A percentile compares a stretch with the other conserved stretches of the same genome.
Evolutionary conservation across 768 basidiomycete genomes (phyloP).

Genomic region (Pleurotus platypus): DNA sequence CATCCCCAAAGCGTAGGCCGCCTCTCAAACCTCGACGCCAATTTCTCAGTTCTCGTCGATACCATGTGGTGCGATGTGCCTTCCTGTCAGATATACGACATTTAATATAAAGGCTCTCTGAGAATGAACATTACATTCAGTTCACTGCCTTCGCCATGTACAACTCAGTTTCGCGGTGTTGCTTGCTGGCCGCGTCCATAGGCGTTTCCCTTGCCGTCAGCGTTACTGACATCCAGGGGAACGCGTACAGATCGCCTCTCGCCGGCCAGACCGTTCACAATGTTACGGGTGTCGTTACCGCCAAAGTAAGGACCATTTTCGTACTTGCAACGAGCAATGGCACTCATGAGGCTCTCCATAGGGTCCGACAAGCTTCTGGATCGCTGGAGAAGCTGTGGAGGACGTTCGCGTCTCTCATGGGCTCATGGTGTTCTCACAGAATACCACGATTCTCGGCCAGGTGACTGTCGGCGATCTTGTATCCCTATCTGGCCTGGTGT

Average conservation of each 20-base stretch:
- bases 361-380: constrained; percentile 46
- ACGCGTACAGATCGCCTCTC: constrained; percentile 41
- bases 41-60: background rate
- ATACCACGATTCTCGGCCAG: constrained; percentile 28
- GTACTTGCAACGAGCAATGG: background rate
- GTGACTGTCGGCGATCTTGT: constrained; percentile 47
- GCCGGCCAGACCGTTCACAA: constrained; percentile 39
- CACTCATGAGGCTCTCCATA: constrained; percentile 14
- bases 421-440: constrained; percentile 44
- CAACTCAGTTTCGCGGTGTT: background rate
- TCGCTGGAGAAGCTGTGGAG: constrained; percentile 36
- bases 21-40: background rate
- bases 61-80: constrained; percentile 1
- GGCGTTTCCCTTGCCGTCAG: constrained; percentile 27
- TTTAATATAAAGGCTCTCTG: background rate
- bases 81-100: background rate
- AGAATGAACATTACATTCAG: background rate
- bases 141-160: background rate
- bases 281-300: constrained; percentile 49
- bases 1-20: background rate
- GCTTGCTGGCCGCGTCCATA: constrained; percentile 10
- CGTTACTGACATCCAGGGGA: constrained; percentile 54
- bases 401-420: constrained; percentile 51
- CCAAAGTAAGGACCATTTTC: constrained; percentile 35
- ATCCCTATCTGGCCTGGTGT: constrained; percentile 39